Conservation (phyloP, 768 basidiomycete species). For the Kwoniella botswanensis region DNA sequence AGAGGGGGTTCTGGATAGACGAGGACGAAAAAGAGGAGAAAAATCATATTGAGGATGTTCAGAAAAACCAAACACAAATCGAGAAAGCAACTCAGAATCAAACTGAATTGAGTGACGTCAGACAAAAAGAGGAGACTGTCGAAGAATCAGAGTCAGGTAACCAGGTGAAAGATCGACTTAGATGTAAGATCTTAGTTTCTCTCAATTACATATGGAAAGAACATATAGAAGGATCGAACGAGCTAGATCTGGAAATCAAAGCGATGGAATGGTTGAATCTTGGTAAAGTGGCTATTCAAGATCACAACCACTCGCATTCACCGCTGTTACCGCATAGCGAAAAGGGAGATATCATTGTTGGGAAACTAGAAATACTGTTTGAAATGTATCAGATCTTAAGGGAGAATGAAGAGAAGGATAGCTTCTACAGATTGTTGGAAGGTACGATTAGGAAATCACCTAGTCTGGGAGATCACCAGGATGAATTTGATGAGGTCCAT, state of each 20-base stretch:
- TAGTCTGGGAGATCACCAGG: slow-evolving; percentile 1
- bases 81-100: not conserved
- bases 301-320: not conserved
- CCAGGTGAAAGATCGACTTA: slow-evolving; percentile 17
- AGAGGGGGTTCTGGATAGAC: slow-evolving; percentile 1
- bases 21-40: not conserved
- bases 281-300: slow-evolving; percentile 1
- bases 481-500: slow-evolving; percentile 7
- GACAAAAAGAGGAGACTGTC: not conserved
- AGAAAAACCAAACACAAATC: not conserved
- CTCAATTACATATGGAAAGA: slow-evolving; percentile 18
- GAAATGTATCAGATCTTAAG: slow-evolving; percentile 24
- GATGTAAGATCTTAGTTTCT: slow-evolving; percentile 10
- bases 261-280: slow-evolving; percentile 22
- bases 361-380: slow-evolving; percentile 17
- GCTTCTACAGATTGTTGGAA: slow-evolving; percentile 23
- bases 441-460: slow-evolving; percentile 6
- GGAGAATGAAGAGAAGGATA: slow-evolving; percentile 16
- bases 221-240: slow-evolving; percentile 9
- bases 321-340: not conserved
- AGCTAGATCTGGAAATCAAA: slow-evolving; percentile 12
- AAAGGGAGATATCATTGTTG: not conserved
- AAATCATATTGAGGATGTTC: not conserved
- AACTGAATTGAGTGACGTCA: not conserved
- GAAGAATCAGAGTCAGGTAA: slow-evolving; percentile 10